Percentiles rank a stretch among this genome's conserved stretches.
Conservation (phyloP, 176 grass and related monocot genomes). For the Carex littledalei region DNA sequence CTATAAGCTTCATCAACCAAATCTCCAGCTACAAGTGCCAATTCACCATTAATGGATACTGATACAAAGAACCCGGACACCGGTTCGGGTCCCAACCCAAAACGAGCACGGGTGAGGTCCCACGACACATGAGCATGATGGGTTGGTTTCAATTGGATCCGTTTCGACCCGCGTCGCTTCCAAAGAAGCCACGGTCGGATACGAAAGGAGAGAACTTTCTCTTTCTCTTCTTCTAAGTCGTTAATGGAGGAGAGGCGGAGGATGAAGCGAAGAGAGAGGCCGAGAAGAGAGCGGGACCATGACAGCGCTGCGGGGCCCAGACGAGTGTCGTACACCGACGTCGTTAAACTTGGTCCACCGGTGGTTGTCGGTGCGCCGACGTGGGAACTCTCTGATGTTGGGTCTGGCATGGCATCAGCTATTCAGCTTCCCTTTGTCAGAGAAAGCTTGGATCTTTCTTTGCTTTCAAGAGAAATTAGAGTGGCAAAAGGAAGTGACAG, state of each 20-base stretch:
- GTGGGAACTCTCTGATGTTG: conserved; percentile 38
- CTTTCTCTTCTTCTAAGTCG: conserved; percentile 41
- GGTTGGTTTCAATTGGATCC: conserved; percentile 34
- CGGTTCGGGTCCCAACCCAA: conserved; percentile 46
- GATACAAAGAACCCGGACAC: conserved; percentile 57
- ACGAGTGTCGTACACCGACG: conserved; percentile 83
- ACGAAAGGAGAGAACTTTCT: conserved; percentile 40
- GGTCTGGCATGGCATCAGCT: conserved; percentile 36
- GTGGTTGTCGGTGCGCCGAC: conserved; percentile 11
- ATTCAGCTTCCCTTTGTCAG: not conserved
- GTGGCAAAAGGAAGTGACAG: not conserved
- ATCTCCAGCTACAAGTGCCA: conserved; percentile 69
- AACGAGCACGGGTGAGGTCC: conserved; percentile 55
- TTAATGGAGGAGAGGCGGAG: conserved; percentile 39
- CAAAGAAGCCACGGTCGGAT: conserved; percentile 66
- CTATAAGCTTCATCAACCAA: conserved; percentile 44
- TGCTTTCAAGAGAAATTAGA: not conserved
- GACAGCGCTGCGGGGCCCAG: conserved; percentile 57
- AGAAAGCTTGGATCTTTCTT: not conserved
- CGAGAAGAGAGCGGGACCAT: conserved; percentile 61
- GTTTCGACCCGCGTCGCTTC: conserved; percentile 39
- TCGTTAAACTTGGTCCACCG: conserved; percentile 33
- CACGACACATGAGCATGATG: conserved; percentile 47
- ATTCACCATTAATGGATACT: conserved; percentile 53
- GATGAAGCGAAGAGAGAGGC: conserved; percentile 56